Evolutionary conservation across 371 early-diverging fungal species (phyloP).

Genomic region (Mucor sp.): DNA sequence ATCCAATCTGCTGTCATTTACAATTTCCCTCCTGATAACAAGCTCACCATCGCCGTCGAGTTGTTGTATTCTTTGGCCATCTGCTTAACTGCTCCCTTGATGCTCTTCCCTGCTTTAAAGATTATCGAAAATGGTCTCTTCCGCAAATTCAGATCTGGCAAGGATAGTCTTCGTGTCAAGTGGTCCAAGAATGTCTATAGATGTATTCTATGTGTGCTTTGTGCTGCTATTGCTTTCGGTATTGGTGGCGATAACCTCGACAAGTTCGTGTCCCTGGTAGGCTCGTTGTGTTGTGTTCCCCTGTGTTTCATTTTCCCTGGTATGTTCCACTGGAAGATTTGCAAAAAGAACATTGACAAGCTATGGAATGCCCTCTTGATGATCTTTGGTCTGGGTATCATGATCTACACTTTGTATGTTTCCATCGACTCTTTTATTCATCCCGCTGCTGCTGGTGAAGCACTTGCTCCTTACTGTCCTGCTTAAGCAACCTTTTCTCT

Average conservation of each 20-base stretch:
- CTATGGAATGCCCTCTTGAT: conserved; percentile 45
- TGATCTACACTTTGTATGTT: conserved; percentile 43
- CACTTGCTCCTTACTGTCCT: conserved; percentile 4
- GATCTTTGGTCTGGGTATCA: conserved; percentile 56
- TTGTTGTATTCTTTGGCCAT: conserved; percentile 77
- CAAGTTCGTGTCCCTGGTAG: conserved; percentile 65
- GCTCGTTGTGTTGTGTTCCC: conserved; percentile 53
- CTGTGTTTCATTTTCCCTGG: conserved; percentile 72
- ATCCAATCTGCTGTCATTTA: conserved; percentile 73
- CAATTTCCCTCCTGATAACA: conserved; percentile 61
- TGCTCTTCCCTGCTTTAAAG: conserved; percentile 74
- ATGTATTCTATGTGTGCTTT: conserved; percentile 43
- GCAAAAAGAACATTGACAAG: conserved; percentile 27
- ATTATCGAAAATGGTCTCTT: conserved; percentile 70
- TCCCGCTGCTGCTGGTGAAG: conserved; percentile 7
- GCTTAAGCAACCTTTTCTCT: neutral
- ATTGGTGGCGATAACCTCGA: conserved; percentile 71
- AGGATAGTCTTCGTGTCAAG: conserved; percentile 44
- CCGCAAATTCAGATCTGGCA: conserved; percentile 38
- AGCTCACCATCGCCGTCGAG: conserved; percentile 57
- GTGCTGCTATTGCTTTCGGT: conserved; percentile 59
- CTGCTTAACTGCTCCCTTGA: conserved; percentile 70
- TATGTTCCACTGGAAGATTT: conserved; percentile 65
- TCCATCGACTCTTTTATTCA: conserved; percentile 29
- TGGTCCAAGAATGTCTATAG: conserved; percentile 74